A percentile compares a stretch with the other conserved stretches of the same genome.
Evolutionary conservation across 1,284 basidiomycete genomes (phyloP).

Genomic region (Apiotrichum porosum): DNA sequence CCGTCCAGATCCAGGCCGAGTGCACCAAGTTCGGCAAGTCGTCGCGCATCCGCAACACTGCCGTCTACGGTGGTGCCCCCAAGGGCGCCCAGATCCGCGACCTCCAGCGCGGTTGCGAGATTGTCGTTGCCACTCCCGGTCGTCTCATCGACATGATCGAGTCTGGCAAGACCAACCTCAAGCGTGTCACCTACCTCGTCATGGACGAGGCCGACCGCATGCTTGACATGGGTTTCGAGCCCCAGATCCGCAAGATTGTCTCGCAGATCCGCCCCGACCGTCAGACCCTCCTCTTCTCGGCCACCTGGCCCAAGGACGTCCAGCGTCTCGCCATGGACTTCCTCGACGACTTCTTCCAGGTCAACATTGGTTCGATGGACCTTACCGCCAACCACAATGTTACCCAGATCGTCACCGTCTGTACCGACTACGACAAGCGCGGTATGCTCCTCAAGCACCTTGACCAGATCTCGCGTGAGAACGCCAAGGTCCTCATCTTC

Average conservation of each 20-base stretch:
- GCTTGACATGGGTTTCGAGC: conserved; percentile 75
- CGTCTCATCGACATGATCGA: conserved; percentile 96
- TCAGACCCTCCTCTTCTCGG: conserved; percentile 95
- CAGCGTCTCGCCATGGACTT: conserved; percentile 98
- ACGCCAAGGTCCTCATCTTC: conserved; percentile 98
- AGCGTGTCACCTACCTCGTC: conserved; percentile 92
- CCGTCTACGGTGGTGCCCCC: conserved; percentile 97
- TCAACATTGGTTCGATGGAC: conserved; percentile 98
- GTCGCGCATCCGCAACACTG: conserved; percentile 94
- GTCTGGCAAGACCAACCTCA: conserved; percentile 90
- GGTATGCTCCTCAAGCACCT: conserved; percentile 94
- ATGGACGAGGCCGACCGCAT: conserved; percentile 92
- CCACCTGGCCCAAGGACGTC: conserved; percentile 99
- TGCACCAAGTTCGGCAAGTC: conserved; percentile 98
- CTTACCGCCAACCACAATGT: conserved; percentile 98
- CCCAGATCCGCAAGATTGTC: conserved; percentile 97
- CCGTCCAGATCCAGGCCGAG: conserved; percentile 97
- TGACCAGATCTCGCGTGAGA: conserved; percentile 91
- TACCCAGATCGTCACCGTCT: conserved; percentile 90
- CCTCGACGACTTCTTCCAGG: conserved; percentile 91
- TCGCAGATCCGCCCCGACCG: conserved; percentile 93
- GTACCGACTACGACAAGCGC: conserved; percentile 97
- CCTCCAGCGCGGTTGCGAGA: conserved; percentile 91
- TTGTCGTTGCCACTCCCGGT: conserved; percentile 94
- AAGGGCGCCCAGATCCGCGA: conserved; percentile 98